Conservation (phyloP, 73 alveolate species). For the Tetrahymena thermophila region DNA sequence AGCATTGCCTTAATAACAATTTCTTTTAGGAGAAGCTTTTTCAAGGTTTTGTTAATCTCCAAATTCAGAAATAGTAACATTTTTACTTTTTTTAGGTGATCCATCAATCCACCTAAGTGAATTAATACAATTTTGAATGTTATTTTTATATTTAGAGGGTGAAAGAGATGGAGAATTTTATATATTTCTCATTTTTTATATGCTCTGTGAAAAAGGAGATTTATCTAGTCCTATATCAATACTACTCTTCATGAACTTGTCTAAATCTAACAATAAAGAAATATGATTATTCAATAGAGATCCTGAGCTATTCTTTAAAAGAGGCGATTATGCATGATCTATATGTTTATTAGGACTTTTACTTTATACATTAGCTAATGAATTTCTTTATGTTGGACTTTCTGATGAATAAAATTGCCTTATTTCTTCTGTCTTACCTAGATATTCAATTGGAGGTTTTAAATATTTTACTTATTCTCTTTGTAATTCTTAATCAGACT, state of each 20-base stretch:
- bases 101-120: background rate
- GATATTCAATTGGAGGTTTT: background rate
- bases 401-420: background rate
- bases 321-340: background rate
- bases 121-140: background rate
- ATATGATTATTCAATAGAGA: background rate
- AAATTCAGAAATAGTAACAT: background rate
- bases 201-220: background rate
- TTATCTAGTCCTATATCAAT: background rate
- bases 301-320: background rate
- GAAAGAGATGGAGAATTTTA: background rate
- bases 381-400: background rate
- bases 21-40: background rate
- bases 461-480: background rate
- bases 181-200: background rate
- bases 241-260: background rate
- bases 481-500: background rate
- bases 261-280: background rate
- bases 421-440: background rate
- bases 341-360: background rate
- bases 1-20: background rate
- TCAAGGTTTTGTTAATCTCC: background rate
- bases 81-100: background rate
- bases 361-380: background rate
- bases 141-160: background rate